phyloP scores from a whole-genome alignment of 2,329 filamentous ascomycete species.

The Apiospora rasikravindrae region DNA sequence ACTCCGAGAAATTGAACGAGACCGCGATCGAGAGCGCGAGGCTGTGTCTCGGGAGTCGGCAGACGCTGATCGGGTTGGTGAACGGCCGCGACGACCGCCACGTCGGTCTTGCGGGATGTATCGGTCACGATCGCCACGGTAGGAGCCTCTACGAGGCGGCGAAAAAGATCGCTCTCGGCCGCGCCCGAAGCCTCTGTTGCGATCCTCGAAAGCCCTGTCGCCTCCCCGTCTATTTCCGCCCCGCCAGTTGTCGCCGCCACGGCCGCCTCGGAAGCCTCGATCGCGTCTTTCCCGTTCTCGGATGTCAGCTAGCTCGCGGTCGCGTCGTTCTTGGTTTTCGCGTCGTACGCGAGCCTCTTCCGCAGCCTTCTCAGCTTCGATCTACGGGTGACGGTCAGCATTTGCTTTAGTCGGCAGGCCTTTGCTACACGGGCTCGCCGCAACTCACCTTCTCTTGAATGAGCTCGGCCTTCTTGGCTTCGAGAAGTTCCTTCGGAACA shows the following conservation, averaged over 20 bases:
- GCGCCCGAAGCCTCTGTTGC: slow-evolving; percentile 52
- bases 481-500: slow-evolving; percentile 90
- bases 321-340: slow-evolving; percentile 73
- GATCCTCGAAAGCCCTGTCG: slow-evolving; percentile 54
- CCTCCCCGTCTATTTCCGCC: slow-evolving; percentile 53
- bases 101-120: slow-evolving; percentile 58
- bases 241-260: slow-evolving; percentile 58
- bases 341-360: slow-evolving; percentile 75
- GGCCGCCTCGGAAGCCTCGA: slow-evolving; percentile 54
- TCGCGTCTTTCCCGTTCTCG: slow-evolving; percentile 68
- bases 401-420: neutral
- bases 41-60: slow-evolving; percentile 41
- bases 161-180: slow-evolving; percentile 54
- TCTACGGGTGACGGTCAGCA: slow-evolving; percentile 50
- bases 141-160: slow-evolving; percentile 50
- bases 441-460: slow-evolving; percentile 81
- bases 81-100: slow-evolving; percentile 49
- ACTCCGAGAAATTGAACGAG: slow-evolving; percentile 26
- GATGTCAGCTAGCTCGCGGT: slow-evolving; percentile 71
- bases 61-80: slow-evolving; percentile 45
- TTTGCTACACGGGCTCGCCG: neutral
- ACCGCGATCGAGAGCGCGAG: slow-evolving; percentile 37
- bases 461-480: slow-evolving; percentile 94
- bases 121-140: slow-evolving; percentile 51
- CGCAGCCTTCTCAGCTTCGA: slow-evolving; percentile 81